Evolutionary conservation across 768 basidiomycete species (phyloP), one percentile per base, ranked within the genome.

Genomic region (Rhodotorula kratochvilovae): DNA sequence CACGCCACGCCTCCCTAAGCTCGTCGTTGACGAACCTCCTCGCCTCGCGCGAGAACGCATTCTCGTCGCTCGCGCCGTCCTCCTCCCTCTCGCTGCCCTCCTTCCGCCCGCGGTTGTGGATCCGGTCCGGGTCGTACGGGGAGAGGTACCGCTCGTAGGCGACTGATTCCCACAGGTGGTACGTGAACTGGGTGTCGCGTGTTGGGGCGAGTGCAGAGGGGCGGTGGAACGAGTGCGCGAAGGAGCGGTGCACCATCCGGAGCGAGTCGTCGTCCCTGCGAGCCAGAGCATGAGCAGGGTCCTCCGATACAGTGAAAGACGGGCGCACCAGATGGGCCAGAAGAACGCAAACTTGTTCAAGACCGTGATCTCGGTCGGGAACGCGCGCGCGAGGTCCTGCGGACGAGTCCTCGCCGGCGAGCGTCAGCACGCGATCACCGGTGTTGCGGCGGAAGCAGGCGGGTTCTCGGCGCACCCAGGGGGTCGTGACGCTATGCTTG

Each of bases 291-390:
- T 31, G n/a, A 11, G n/a, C 39, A 39, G 39, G 39, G 39, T 6
- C 39, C 39, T 7, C 13, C 8, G 39, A 39, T 7, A 39, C 39
- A 39, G 39, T 13, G 39, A 39, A n/a, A n/a, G n/a, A n/a, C n/a
- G n/a, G 39, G 72, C 75, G 19, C 70, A 77, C 81, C 81, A 81
- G 25, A 81, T 61, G 1, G 81, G 81, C 81, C 81, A 81, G 72
- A 81, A 81, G 72, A 81, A 80, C 0, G 80, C 78, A 43, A 79
- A 76, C 61, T 81, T 79, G 51, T 80, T 80, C 29, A 82, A 72
- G 17, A 82, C 79, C 15, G 80, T 81, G 42, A 82, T 60, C 50
- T 78, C 77, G 5, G 73, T 77, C 17, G 81, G 81, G 60, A 79
- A 77, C 29, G 78, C 66, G 31, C 78, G 77, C 0, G 81, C 81